Base-by-base conservation (phyloP, 139 green algal genomes). In the Nannochloris sp. region DNA sequence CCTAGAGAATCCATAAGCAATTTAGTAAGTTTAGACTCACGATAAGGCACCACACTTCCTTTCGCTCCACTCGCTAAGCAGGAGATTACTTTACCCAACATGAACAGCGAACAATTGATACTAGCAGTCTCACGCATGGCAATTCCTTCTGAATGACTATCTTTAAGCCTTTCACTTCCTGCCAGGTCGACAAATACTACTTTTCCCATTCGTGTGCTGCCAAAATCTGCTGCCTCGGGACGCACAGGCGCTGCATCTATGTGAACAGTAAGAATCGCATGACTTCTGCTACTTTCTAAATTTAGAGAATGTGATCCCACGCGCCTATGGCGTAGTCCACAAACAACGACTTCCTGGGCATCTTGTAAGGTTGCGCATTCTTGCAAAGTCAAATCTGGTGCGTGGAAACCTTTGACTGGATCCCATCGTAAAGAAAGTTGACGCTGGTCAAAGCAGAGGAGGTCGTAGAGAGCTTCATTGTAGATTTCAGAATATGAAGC, bases 71-170 rank as follows among this genome's bases (percentile, higher is more conserved):
- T 46, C 3, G 70, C 70, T 51, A 77, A 56, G 0, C 62, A 62
- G 1, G 64, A 37, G 36, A 70, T 60, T 51, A 95, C 89, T 78
- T 96, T 96, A 59, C 91, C 90, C 31, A 97, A 76, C 35, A 86
- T 85, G 73, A 96, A 96, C 8, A 97, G 81, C 12, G 70, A 87
- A 38, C 87, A 86, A 80, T 97, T 97, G 84, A 97, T 97, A 83
- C 78, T 87, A 69, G 83, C 77, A 5, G 91, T 94, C 79, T 97
- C 91, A 70, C 88, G 88, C 30, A 91, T 69, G 76, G 87, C 88
- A 32, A 68, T 71, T 8, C 83, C 84, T 27, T 82, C 68, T 35
- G 74, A 84, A 65, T 81, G 82, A 36, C 71, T 87, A 63, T 93
- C 82, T 67, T 89, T 90, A 34, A 96, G 65, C 6, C 91, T 79